Evolutionary conservation across 805 yeast genomes (phyloP), one percentile per base, ranked within the genome.

Genomic region (Yamadazyma paraphyllophila): DNA sequence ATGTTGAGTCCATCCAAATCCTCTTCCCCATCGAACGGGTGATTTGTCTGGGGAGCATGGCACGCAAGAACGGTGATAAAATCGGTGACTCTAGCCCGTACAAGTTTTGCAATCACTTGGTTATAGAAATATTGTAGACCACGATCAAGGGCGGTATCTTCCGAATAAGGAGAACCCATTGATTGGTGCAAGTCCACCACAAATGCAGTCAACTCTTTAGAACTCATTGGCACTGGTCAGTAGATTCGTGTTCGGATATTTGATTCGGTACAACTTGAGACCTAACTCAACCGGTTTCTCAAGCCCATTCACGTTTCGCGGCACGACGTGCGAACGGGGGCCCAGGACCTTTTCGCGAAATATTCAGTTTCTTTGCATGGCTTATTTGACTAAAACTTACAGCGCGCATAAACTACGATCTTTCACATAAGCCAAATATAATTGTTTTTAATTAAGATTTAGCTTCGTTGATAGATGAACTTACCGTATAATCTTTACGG

Each of bases 151-250:
- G 70, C 59, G 51, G 61, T 9, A 12, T 15, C 26, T 4, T 14
- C 17, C 58, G 61, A 46, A 4, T 11, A 14, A 36, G 7, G 27
- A 51, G 63, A 32, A 62, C 73, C 59, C 81, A 73, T 56, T 51
- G 74, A 51, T 57, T 68, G 65, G 9, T 78, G 71, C 11, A 74
- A 62, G 56, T 82, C 88, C 12, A 79, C 68, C 8, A 81, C 66
- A 51, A 75, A 79, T 1, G 67, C 62, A 0, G 81, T 76, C 27
- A 65, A 63, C 43, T 71, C 76, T 54, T 72, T 65, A 26, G 36
- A 20, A 8, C 14, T 31, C 40, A 37, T 37, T 29, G 24, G 6
- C 6, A 20, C 3, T 20, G 6, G 24, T 20, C 24, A 20, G 24
- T 4, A 20, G 24, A 20, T 20, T 3, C 6, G 24, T 4, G 24